Percentiles rank a stretch among this genome's conserved stretches.
These are phyloP conservation scores for Phylloboletellus chloephorus DNA, from an alignment of 1,284 basidiomycete genomes.

Conservation along the genomic window DNA sequence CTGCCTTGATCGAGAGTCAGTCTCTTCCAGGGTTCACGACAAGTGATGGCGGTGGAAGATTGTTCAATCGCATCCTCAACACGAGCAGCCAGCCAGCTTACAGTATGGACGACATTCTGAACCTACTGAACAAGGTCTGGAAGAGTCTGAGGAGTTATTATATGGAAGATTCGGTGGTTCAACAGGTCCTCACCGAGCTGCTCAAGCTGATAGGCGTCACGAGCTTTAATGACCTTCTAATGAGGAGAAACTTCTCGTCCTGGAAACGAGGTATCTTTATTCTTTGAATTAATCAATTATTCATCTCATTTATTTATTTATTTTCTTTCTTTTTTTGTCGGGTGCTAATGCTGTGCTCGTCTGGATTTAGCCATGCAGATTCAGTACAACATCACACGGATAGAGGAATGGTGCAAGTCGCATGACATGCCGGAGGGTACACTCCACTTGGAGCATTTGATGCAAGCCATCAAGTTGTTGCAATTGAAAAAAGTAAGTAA, in stretches of 20 bases:
- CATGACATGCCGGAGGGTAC: conserved; percentile 99
- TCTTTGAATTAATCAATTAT: too few relatives aligned
- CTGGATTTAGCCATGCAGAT: conserved; percentile 93
- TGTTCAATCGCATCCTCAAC: conserved; percentile 92
- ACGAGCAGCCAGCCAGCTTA: conserved; percentile 84
- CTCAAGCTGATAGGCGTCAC: conserved; percentile 96
- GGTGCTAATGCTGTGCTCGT: conserved; percentile 1
- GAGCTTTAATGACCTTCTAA: conserved; percentile 97
- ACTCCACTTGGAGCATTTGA: conserved; percentile 95
- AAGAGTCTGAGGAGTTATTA: conserved; percentile 98
- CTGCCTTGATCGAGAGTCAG: conserved; percentile 96
- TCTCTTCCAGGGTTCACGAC: conserved; percentile 97
- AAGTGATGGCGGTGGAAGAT: conserved; percentile 84
- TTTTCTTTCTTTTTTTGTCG: conserved; percentile 1
- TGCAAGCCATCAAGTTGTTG: conserved; percentile 98
- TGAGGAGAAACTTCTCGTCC: conserved; percentile 98
- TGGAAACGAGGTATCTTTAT: conserved; percentile 95
- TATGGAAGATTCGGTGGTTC: conserved; percentile 96
- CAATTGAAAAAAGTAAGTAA: conserved; percentile 91
- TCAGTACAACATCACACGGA: conserved; percentile 96
- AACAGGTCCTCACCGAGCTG: conserved; percentile 95
- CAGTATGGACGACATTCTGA: conserved; percentile 98
- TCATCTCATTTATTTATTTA: too few relatives aligned
- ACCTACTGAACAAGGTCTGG: conserved; percentile 97
- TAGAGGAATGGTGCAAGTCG: conserved; percentile 97